phyloP scores from a whole-genome alignment of 129 eudicot species.

The Centaurea solstitialis region DNA sequence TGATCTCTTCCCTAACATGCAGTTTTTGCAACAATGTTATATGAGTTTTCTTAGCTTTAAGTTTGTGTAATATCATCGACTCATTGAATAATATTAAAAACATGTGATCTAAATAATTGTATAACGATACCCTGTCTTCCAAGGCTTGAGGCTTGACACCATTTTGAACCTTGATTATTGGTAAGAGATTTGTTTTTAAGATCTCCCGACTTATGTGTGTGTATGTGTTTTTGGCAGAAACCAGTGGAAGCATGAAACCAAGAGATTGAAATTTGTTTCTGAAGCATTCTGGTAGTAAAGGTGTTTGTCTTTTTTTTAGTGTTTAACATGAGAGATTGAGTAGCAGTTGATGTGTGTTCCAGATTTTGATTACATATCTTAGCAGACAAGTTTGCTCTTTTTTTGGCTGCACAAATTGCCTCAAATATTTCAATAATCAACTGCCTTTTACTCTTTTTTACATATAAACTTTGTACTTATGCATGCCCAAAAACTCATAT shows the following conservation, averaged over 20 bases:
- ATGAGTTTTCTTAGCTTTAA: too few species aligned
- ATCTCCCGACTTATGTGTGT: background rate
- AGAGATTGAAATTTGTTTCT: slow-evolving; percentile 7
- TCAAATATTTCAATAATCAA: background rate
- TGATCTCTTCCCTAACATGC: too few species aligned
- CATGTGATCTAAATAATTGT: too few species aligned
- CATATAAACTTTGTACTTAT: too few species aligned
- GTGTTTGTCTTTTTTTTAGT: background rate
- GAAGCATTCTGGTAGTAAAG: background rate
- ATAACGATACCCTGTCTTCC: too few species aligned
- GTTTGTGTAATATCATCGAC: too few species aligned
- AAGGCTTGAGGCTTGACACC: background rate
- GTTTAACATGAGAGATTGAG: background rate
- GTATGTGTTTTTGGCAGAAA: background rate
- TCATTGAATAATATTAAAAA: too few species aligned
- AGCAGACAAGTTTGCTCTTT: background rate
- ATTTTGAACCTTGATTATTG: background rate
- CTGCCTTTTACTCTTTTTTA: background rate
- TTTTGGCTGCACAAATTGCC: background rate
- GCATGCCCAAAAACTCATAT: too few species aligned
- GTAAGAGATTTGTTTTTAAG: background rate
- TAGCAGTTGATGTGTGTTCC: slow-evolving; percentile 5
- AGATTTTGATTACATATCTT: background rate
- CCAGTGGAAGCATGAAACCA: background rate
- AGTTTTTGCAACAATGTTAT: too few species aligned